phyloP scores from a whole-genome alignment of 495 filamentous ascomycete species.

The Trichoderma erinaceum region DNA sequence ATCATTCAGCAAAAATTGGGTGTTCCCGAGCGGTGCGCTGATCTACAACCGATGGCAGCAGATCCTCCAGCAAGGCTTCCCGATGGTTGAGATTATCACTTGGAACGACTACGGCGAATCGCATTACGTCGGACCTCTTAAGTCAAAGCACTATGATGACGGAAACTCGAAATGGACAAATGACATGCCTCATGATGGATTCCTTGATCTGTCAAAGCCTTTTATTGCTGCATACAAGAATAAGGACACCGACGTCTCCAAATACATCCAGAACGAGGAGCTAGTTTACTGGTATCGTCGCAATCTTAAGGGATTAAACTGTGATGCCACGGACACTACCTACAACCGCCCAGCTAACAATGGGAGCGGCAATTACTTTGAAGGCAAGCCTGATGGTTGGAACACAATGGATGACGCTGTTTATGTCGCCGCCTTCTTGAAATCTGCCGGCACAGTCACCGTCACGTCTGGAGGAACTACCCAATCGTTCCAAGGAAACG shows the following conservation, averaged over 20 bases:
- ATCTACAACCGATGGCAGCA: conserved; percentile 55
- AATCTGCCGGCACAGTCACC: conserved; percentile 36
- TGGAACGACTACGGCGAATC: conserved; percentile 69
- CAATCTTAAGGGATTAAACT: conserved; percentile 41
- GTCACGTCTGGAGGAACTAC: conserved; percentile 46
- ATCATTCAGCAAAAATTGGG: conserved; percentile 55
- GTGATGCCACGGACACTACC: conserved; percentile 51
- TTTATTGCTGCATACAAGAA: conserved; percentile 58
- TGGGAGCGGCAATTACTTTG: conserved; percentile 49
- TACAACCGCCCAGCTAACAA: conserved; percentile 37
- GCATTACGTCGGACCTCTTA: conserved; percentile 46
- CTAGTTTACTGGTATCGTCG: conserved; percentile 57
- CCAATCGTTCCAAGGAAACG: conserved; percentile 42
- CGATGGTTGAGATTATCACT: conserved; percentile 57
- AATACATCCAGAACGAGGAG: conserved; percentile 47
- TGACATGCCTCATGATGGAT: conserved; percentile 57
- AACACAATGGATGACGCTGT: conserved; percentile 49
- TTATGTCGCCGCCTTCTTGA: conserved; percentile 52
- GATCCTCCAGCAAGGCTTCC: conserved; percentile 43
- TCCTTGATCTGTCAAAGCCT: conserved; percentile 53
- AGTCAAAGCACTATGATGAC: conserved; percentile 50
- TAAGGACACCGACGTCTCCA: conserved; percentile 33
- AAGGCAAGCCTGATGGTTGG: conserved; percentile 49
- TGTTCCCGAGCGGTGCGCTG: conserved; percentile 50
- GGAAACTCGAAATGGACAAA: conserved; percentile 57